Evolutionary conservation across 2,329 filamentous ascomycete genomes (phyloP).

Genomic region (Sarocladiaceae sp.): DNA sequence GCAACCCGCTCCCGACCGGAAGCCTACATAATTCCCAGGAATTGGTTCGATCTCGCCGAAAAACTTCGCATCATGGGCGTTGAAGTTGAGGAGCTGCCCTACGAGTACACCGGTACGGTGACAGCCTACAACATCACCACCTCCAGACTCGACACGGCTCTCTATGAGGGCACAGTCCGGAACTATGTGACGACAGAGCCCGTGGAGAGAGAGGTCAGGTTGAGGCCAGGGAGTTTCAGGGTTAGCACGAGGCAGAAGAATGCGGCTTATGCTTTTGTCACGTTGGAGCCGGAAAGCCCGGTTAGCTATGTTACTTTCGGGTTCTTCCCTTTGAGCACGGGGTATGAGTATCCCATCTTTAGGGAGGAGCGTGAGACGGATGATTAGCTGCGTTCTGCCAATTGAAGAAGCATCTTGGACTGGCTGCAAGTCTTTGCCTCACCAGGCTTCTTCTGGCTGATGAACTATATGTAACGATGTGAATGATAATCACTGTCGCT

Average conservation of each 20-base stretch:
- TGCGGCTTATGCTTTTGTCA: slow-evolving; percentile 21
- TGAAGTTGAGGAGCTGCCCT: slow-evolving; percentile 16
- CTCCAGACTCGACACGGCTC: slow-evolving; percentile 11
- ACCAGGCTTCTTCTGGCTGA: too few relatives aligned
- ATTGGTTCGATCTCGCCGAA: slow-evolving; percentile 20
- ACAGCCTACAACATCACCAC: slow-evolving; percentile 18
- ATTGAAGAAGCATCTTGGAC: too few relatives aligned
- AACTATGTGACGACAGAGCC: slow-evolving; percentile 19
- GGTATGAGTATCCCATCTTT: slow-evolving; percentile 24
- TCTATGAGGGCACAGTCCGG: slow-evolving; percentile 20
- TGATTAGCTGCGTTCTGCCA: too few relatives aligned
- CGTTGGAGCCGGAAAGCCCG: slow-evolving; percentile 22
- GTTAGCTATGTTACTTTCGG: slow-evolving; percentile 22
- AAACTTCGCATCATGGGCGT: slow-evolving; percentile 19
- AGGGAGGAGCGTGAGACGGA: slow-evolving; percentile 9
- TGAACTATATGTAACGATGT: too few relatives aligned
- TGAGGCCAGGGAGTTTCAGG: slow-evolving; percentile 21
- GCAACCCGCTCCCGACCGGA: slow-evolving; percentile 21
- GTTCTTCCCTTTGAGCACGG: slow-evolving; percentile 17
- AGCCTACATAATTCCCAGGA: slow-evolving; percentile 22
- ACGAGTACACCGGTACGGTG: slow-evolving; percentile 19
- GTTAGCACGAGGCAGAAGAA: slow-evolving; percentile 22
- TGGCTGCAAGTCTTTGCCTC: too few relatives aligned
- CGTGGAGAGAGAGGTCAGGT: slow-evolving; percentile 14
- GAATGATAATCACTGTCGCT: too few relatives aligned